Percentiles rank a stretch among this genome's conserved stretches.
phyloP scores from a whole-genome alignment of 1,284 basidiomycete genomes.

The Porogramme epimiltina region DNA sequence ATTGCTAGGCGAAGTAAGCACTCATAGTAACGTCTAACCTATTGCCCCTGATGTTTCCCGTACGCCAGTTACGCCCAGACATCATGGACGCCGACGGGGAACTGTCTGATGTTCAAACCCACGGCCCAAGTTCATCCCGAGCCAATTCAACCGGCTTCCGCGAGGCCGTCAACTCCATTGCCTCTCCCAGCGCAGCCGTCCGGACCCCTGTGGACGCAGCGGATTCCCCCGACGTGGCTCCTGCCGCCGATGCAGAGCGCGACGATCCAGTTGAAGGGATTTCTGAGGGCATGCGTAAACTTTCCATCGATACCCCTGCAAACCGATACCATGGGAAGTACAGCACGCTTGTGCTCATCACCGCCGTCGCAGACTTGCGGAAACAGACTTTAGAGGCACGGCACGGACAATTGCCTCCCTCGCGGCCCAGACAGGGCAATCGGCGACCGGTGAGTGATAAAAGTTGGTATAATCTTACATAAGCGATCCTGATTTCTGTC shows the following conservation, averaged over 20 bases:
- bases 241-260: too few relatives aligned
- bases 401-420: neutral
- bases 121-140: too few relatives aligned
- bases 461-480: neutral
- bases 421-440: neutral
- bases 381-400: neutral
- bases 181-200: too few relatives aligned
- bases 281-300: neutral
- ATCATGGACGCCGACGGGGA: too few relatives aligned
- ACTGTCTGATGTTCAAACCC: too few relatives aligned
- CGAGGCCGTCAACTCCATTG: too few relatives aligned
- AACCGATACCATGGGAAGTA: constrained; percentile 4
- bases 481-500: neutral
- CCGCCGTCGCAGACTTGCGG: neutral
- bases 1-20: constrained; percentile 55
- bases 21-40: neutral
- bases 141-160: too few relatives aligned
- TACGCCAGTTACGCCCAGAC: too few relatives aligned
- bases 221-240: too few relatives aligned
- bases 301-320: neutral
- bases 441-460: constrained; percentile 3
- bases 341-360: neutral
- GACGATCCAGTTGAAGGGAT: too few relatives aligned
- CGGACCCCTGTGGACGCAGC: too few relatives aligned
- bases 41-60: too few relatives aligned